Conservation (phyloP, 2,329 filamentous ascomycete species). For the Verticillium zaregamsianum region DNA sequence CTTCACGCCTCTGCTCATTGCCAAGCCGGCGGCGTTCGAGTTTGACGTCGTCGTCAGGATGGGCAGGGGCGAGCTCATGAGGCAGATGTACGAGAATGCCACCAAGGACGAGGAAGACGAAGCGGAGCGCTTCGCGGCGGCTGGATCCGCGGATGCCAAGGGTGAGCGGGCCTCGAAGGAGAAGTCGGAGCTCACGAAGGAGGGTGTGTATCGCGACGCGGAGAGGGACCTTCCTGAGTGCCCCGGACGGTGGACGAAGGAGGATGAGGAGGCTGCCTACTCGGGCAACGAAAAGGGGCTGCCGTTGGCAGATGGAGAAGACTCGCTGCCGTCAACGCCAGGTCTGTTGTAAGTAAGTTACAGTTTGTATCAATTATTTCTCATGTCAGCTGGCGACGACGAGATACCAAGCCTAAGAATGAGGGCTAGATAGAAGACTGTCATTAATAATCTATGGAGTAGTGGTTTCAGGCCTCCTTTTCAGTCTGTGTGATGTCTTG, state of each 20-base stretch:
- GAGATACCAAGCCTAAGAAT: background rate
- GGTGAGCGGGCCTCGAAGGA: constrained; percentile 7
- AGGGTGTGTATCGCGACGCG: constrained; percentile 8
- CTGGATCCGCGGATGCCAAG: constrained; percentile 1
- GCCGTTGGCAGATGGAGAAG: background rate
- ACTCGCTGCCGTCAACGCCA: background rate
- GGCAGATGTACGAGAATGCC: constrained; percentile 28
- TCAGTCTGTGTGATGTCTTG: no score
- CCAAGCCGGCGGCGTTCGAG: constrained; percentile 34
- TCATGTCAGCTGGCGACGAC: no score
- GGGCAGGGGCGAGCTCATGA: constrained; percentile 18
- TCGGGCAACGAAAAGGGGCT: constrained; percentile 11
- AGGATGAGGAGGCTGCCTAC: constrained; percentile 7
- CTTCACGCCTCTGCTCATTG: constrained; percentile 37
- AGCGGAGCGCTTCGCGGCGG: constrained; percentile 18
- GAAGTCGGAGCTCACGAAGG: constrained; percentile 7
- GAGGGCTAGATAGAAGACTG: background rate
- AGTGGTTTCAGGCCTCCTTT: background rate
- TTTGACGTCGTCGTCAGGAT: constrained; percentile 30
- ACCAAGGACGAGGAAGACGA: constrained; percentile 25
- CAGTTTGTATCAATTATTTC: background rate
- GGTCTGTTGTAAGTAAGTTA: background rate
- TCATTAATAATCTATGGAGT: background rate
- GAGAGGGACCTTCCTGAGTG: constrained; percentile 11
- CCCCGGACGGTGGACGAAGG: constrained; percentile 11